Conservation (phyloP, 768 basidiomycete species). For the Pleurotus citrinopileatus region DNA sequence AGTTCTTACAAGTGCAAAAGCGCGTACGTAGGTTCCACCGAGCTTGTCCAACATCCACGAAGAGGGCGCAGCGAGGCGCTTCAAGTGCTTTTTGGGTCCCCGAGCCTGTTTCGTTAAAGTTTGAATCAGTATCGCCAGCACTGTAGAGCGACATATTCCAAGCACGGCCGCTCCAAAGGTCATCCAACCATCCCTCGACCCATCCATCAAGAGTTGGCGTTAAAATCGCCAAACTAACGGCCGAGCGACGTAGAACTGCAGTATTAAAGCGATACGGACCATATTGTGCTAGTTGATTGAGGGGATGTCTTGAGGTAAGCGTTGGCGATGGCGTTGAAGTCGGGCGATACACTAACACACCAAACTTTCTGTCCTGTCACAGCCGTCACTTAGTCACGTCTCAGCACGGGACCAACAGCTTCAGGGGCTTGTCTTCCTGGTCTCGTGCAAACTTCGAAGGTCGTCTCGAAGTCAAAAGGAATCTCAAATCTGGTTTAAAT, state of each 20-base stretch:
- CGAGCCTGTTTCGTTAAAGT: constrained; percentile 59
- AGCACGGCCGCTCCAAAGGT: constrained; percentile 24
- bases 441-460: not conserved
- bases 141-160: constrained; percentile 2
- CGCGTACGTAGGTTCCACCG: constrained; percentile 86
- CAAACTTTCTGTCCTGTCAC: constrained; percentile 5
- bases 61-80: constrained; percentile 94
- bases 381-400: not conserved
- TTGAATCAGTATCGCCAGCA: constrained; percentile 21
- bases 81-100: constrained; percentile 99
- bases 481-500: too few relatives aligned
- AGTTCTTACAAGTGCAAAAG: not conserved
- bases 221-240: constrained; percentile 23
- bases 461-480: too few relatives aligned
- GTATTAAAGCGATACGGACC: constrained; percentile 13
- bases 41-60: constrained; percentile 99
- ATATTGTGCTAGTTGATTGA: constrained; percentile 19
- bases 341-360: constrained; percentile 1
- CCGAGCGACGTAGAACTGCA: constrained; percentile 1
- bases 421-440: not conserved
- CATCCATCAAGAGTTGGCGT: constrained; percentile 28
- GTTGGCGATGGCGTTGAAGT: constrained; percentile 9
- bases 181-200: constrained; percentile 31
- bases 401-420: not conserved
- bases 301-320: constrained; percentile 17